A percentile compares a stretch with the other conserved stretches of the same genome.
Conservation (phyloP, 2,329 filamentous ascomycete species). For the Grosmannia serpens region DNA sequence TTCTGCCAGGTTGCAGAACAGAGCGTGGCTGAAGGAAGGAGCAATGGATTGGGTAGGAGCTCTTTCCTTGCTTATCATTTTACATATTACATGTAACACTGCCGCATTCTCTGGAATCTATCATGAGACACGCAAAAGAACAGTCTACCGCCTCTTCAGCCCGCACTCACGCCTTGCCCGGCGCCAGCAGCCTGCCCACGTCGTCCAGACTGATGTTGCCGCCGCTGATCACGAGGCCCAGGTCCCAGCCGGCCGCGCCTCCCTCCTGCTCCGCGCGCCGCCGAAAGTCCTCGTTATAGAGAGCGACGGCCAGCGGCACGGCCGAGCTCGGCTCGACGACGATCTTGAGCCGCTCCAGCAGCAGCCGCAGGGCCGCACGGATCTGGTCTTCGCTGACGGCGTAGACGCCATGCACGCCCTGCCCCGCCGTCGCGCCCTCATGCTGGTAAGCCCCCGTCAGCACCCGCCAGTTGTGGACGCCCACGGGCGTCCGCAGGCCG, state of each 20-base stretch:
- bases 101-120: not conserved
- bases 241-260: conserved; percentile 62
- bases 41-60: not conserved
- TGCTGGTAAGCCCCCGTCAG: conserved; percentile 36
- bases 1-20: too few species aligned
- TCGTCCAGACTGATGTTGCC: conserved; percentile 47
- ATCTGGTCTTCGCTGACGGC: conserved; percentile 77
- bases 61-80: not conserved
- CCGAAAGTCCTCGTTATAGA: conserved; percentile 81
- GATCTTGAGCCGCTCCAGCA: conserved; percentile 80
- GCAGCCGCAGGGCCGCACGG: conserved; percentile 59
- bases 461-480: conserved; percentile 62
- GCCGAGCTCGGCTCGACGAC: conserved; percentile 81
- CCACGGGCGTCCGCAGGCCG: conserved; percentile 75
- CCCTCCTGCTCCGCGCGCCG: conserved; percentile 56
- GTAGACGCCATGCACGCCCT: conserved; percentile 60
- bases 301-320: conserved; percentile 69
- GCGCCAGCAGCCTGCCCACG: conserved; percentile 36
- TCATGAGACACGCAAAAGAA: too few species aligned
- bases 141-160: not conserved
- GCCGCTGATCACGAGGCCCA: conserved; percentile 49
- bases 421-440: conserved; percentile 25
- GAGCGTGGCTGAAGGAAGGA: too few species aligned
- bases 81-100: not conserved
- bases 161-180: not conserved